phyloP scores from a whole-genome alignment of 106 monocot species.

The Triglochin maritima region DNA sequence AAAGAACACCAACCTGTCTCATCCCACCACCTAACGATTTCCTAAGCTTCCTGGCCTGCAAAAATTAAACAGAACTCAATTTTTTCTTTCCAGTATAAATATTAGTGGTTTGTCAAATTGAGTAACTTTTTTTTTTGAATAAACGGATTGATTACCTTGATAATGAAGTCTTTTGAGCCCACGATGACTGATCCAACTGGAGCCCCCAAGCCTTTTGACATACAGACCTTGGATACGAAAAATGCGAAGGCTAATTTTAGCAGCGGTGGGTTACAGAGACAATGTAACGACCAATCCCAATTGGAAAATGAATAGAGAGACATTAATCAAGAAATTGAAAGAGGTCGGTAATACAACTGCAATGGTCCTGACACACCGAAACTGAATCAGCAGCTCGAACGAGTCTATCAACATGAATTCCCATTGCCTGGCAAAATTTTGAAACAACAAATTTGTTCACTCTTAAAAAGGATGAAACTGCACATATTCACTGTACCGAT shows the following conservation, averaged over 20 bases:
- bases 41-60: constrained; percentile 63
- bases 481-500: background rate
- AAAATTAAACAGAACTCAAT: no score
- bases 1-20: constrained; percentile 93
- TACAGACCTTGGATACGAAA: constrained; percentile 47
- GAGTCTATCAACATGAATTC: constrained; percentile 78
- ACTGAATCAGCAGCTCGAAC: constrained; percentile 92
- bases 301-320: background rate
- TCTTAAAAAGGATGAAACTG: no score
- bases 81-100: no score
- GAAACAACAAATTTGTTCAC: no score
- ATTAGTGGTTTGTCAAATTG: no score
- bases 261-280: background rate
- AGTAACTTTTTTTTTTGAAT: no score
- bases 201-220: constrained; percentile 96
- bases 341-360: background rate
- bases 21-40: constrained; percentile 94
- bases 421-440: constrained; percentile 46
- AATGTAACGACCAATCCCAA: background rate
- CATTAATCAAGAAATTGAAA: background rate
- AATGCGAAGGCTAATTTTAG: background rate
- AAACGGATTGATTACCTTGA: constrained; percentile 43
- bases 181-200: constrained; percentile 95
- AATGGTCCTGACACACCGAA: constrained; percentile 41
- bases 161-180: constrained; percentile 60